These are phyloP conservation scores for Erigeron philadelphicus DNA, from an alignment of 140 eudicot genomes.

Conservation along the genomic window DNA sequence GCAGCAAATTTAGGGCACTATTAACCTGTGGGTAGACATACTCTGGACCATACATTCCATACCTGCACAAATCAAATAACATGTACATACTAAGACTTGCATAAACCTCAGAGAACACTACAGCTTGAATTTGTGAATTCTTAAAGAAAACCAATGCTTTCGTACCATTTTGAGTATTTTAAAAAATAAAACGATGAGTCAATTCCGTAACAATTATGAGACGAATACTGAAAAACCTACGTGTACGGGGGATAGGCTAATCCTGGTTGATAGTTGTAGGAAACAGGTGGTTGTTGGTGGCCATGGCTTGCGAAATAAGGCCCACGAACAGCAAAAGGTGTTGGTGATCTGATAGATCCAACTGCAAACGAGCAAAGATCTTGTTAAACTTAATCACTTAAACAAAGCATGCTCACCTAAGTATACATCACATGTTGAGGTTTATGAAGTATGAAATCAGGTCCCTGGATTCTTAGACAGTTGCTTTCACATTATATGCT, in stretches of 20 bases:
- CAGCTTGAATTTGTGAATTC: neutral
- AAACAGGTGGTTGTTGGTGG: slow-evolving; percentile 61
- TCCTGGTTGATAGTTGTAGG: slow-evolving; percentile 71
- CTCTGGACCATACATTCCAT: slow-evolving; percentile 62
- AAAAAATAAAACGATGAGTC: neutral
- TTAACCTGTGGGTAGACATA: slow-evolving; percentile 73
- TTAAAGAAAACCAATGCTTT: neutral
- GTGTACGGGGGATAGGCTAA: slow-evolving; percentile 66
- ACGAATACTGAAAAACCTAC: slow-evolving; percentile 32
- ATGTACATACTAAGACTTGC: neutral
- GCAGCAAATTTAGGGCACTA: slow-evolving; percentile 7
- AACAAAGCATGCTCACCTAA: neutral
- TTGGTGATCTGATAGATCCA: slow-evolving; percentile 66
- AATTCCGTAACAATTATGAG: neutral
- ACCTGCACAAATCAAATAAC: slow-evolving; percentile 37
- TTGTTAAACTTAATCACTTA: neutral
- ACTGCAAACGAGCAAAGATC: neutral
- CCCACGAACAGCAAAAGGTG: slow-evolving; percentile 64
- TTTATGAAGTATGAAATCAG: too few species aligned
- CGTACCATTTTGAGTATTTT: neutral
- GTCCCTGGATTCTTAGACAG: too few species aligned
- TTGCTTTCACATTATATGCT: neutral
- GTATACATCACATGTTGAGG: neutral
- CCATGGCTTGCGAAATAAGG: slow-evolving; percentile 60
- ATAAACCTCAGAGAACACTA: neutral